Evolutionary conservation across 805 yeast genomes (phyloP).

Genomic region (Schwanniomyces yamadae): DNA sequence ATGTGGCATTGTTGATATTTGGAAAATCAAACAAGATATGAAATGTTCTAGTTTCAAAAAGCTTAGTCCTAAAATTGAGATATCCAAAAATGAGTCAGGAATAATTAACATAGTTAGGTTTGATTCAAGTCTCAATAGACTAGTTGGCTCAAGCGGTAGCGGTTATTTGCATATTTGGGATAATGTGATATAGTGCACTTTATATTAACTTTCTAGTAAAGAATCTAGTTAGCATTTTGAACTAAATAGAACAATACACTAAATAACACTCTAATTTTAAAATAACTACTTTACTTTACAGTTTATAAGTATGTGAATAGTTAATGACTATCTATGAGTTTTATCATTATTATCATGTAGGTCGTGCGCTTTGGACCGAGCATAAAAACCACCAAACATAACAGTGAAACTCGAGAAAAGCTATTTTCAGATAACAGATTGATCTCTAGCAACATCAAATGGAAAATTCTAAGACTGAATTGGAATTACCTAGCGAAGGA

Average conservation of each 20-base stretch:
- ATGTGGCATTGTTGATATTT: slow-evolving; percentile 16
- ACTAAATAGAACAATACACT: no score
- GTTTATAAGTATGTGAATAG: no score
- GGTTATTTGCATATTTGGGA: slow-evolving; percentile 26
- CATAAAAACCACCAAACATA: no score
- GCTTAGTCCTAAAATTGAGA: not conserved
- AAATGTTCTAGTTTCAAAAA: not conserved
- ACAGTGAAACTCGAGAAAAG: no score
- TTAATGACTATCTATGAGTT: no score
- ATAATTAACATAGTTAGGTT: slow-evolving; percentile 9
- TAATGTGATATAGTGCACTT: slow-evolving; percentile 10
- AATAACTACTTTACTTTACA: no score
- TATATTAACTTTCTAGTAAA: no score
- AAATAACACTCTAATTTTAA: no score
- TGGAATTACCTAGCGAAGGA: not conserved
- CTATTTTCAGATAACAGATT: no score
- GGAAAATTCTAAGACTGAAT: slow-evolving; percentile 2
- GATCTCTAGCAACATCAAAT: slow-evolving; percentile 1
- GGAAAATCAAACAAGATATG: slow-evolving; percentile 6
- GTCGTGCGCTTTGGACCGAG: no score
- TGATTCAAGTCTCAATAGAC: slow-evolving; percentile 9
- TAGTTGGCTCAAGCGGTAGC: slow-evolving; percentile 18
- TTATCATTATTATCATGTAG: no score
- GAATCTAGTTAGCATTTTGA: no score
- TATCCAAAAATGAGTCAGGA: not conserved